A percentile compares a stretch with the other conserved stretches of the same genome.
phyloP scores from a whole-genome alignment of 768 basidiomycete species.

The Royoungia palumana region DNA sequence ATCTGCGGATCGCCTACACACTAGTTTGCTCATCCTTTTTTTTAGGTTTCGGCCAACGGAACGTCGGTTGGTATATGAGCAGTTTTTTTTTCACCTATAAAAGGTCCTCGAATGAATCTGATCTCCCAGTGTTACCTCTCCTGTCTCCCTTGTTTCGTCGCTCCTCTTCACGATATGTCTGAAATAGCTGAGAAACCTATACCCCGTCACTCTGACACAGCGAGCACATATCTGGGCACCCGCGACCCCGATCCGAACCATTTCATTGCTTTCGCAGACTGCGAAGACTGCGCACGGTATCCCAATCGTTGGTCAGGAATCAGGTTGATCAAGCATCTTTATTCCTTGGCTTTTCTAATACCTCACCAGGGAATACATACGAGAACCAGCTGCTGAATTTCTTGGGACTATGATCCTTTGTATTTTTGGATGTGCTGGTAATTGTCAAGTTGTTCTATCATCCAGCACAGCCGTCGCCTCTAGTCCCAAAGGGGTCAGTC shows the following conservation, averaged over 20 bases:
- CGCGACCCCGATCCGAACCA: slow-evolving; percentile 3
- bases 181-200: slow-evolving; percentile 13
- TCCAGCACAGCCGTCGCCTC: slow-evolving; percentile 42
- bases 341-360: slow-evolving; percentile 2
- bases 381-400: slow-evolving; percentile 65
- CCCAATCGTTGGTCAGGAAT: slow-evolving; percentile 56
- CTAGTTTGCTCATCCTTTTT: slow-evolving; percentile 1
- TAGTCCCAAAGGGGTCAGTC: slow-evolving; percentile 54
- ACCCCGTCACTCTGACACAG: slow-evolving; percentile 21
- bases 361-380: slow-evolving; percentile 38
- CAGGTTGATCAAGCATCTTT: slow-evolving; percentile 38
- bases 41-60: slow-evolving; percentile 2
- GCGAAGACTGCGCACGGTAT: slow-evolving; percentile 36
- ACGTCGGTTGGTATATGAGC: background rate
- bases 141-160: background rate
- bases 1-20: background rate
- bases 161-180: slow-evolving; percentile 19
- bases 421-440: slow-evolving; percentile 56
- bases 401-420: slow-evolving; percentile 56
- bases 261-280: slow-evolving; percentile 22
- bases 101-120: slow-evolving; percentile 1
- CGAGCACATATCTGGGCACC: slow-evolving; percentile 10
- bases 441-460: slow-evolving; percentile 56
- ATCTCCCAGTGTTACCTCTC: background rate
- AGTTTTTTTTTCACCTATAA: slow-evolving; percentile 19